These are phyloP conservation scores for Colletotrichum sp. DNA, from an alignment of 2,329 filamentous ascomycete species.

Conservation along the genomic window DNA sequence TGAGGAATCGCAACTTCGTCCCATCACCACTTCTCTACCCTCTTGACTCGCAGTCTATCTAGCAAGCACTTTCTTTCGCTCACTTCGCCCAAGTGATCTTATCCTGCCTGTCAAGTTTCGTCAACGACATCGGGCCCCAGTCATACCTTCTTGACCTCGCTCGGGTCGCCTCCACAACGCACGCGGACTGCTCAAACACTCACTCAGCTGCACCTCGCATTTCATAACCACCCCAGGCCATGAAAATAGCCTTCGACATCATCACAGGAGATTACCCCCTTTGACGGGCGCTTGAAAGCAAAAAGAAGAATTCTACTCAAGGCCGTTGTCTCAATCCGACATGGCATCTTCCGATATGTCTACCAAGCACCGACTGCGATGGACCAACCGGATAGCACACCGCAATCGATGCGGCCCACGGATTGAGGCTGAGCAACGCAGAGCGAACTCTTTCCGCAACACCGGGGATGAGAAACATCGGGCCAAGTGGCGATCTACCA, in stretches of 20 bases:
- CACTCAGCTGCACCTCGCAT: neutral
- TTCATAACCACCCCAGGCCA: neutral
- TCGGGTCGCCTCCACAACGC: neutral
- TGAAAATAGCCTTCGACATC: neutral
- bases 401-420: neutral
- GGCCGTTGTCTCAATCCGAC: neutral
- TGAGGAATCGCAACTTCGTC: neutral
- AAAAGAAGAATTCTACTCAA: neutral
- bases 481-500: constrained; percentile 2
- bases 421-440: constrained; percentile 16
- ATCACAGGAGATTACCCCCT: neutral
- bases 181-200: neutral
- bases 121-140: constrained; percentile 8
- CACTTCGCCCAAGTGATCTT: neutral
- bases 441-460: constrained; percentile 12
- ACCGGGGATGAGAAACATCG: neutral
- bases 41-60: neutral
- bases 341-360: neutral
- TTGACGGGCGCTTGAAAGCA: neutral
- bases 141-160: neutral
- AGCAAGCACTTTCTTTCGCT: neutral
- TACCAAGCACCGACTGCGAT: neutral
- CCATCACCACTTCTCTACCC: neutral
- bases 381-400: neutral
- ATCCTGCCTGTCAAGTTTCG: constrained; percentile 16